Base-by-base conservation (phyloP, 1,284 basidiomycete genomes). In the Mycena citricolor region DNA sequence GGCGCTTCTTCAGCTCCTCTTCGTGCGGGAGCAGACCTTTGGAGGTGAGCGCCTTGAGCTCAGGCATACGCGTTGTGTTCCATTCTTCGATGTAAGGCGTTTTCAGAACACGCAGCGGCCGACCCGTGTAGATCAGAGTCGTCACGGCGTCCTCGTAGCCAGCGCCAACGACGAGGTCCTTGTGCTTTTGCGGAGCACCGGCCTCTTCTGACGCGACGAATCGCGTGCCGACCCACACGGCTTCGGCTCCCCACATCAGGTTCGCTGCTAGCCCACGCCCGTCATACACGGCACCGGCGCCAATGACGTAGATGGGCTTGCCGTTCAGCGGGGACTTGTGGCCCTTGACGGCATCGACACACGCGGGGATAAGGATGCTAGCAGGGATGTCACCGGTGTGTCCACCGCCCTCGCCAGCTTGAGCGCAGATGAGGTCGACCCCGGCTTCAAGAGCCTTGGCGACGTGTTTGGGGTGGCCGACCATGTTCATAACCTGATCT, bases 381-480 rank as follows among this genome's bases (percentile, higher is more conserved):
- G 83, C 79, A 6, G 87, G 78, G 13, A 79, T 77, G 54, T 87
- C 81, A 28, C 86, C 87, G 0, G 86, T 89, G 66, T 89, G 86
- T 17, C 90, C 90, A 44, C 91, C 90, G 30, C 87, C 91, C 65
- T 93, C 90, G 28, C 87, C 86, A 2, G 83, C 89, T 62, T 94
- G 92, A 1, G 90, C 89, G 58, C 90, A 93, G 61, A 94, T 92
- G 52, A 94, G 70, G 60, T 94, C 92, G 26, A 86, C 84, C 35
- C 91, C 91, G 23, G 72, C 83, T 7, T 75, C 84, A 29, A 93
- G 73, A 7, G 90, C 90, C 63, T 91, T 90, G 39, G 69, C 54
- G 33, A 89, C 88, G 63, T 94, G 91, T 63, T 90, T 93, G 5
- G 88, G 88, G 62, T 89, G 85, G 13, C 90, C 91, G 53, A 95